Evolutionary conservation across 768 basidiomycete genomes (phyloP).

Genomic region (Amanita molliuscula): DNA sequence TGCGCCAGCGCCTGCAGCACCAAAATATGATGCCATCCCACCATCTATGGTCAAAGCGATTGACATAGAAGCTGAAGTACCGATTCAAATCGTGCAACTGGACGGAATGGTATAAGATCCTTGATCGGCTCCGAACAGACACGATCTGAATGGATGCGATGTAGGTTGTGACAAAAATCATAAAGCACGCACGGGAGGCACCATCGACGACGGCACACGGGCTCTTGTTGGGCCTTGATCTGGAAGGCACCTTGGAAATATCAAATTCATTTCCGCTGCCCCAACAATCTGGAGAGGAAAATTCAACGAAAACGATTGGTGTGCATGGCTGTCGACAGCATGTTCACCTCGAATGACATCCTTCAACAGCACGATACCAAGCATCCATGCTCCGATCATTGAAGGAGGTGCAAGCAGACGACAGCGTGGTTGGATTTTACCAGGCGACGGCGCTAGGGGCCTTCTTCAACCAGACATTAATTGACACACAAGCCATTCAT

Average conservation of each 20-base stretch:
- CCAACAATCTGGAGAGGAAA: slow-evolving; percentile 66
- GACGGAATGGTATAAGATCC: slow-evolving; percentile 60
- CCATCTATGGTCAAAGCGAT: slow-evolving; percentile 88
- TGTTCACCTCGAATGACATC: slow-evolving; percentile 2
- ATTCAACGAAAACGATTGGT: slow-evolving; percentile 70
- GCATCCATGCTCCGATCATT: slow-evolving; percentile 76
- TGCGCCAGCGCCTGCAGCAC: slow-evolving; percentile 49
- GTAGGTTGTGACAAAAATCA: slow-evolving; percentile 87
- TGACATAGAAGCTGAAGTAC: slow-evolving; percentile 88
- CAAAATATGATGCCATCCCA: slow-evolving; percentile 80
- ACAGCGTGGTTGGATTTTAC: slow-evolving; percentile 91
- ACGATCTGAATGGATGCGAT: slow-evolving; percentile 6
- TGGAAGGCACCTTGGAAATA: slow-evolving; percentile 85
- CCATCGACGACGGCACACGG: slow-evolving; percentile 70
- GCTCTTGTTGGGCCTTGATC: slow-evolving; percentile 81
- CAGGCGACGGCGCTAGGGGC: slow-evolving; percentile 81
- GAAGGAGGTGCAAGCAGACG: slow-evolving; percentile 85
- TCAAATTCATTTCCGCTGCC: slow-evolving; percentile 86
- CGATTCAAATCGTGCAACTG: slow-evolving; percentile 68
- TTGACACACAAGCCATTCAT: slow-evolving; percentile 80
- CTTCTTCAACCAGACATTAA: slow-evolving; percentile 71
- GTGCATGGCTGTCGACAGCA: slow-evolving; percentile 17
- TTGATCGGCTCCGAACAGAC: not conserved
- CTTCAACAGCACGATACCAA: slow-evolving; percentile 61
- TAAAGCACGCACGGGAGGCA: slow-evolving; percentile 84